These are phyloP conservation scores for Eimeria necatrix DNA, from an alignment of 169 alveolate species.

Conservation along the genomic window DNA sequence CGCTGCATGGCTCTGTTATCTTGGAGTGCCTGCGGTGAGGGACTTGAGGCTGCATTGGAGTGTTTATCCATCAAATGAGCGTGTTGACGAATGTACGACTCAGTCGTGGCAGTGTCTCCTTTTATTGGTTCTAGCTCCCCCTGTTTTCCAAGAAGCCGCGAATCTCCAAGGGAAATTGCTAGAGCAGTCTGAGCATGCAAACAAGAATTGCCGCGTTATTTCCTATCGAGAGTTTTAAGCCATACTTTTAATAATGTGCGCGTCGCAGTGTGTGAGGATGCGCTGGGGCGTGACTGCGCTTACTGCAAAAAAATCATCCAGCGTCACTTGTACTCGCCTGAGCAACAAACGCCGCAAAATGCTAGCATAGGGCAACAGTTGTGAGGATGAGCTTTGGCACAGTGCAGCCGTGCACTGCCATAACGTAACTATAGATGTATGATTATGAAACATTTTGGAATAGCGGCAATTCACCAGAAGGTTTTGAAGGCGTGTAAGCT, in stretches of 20 bases:
- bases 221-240: neutral
- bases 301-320: constrained; percentile 67
- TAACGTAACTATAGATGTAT: too few relatives aligned
- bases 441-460: too few relatives aligned
- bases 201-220: neutral
- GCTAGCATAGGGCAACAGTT: too few relatives aligned
- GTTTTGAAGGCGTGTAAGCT: too few relatives aligned
- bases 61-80: neutral
- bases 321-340: constrained; percentile 74
- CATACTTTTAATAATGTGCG: neutral
- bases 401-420: too few relatives aligned
- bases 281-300: neutral
- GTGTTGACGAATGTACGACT: constrained; percentile 36
- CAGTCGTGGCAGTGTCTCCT: constrained; percentile 56
- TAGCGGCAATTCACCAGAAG: too few relatives aligned
- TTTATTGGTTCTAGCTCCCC: constrained; percentile 44
- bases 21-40: neutral
- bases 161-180: constrained; percentile 59
- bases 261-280: neutral
- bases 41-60: neutral
- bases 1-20: neutral
- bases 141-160: constrained; percentile 72
- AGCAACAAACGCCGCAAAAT: neutral
- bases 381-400: too few relatives aligned
- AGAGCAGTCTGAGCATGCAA: constrained; percentile 68